Base-by-base conservation (phyloP, 2,329 filamentous ascomycete species). In the Leptographium procerum region DNA sequence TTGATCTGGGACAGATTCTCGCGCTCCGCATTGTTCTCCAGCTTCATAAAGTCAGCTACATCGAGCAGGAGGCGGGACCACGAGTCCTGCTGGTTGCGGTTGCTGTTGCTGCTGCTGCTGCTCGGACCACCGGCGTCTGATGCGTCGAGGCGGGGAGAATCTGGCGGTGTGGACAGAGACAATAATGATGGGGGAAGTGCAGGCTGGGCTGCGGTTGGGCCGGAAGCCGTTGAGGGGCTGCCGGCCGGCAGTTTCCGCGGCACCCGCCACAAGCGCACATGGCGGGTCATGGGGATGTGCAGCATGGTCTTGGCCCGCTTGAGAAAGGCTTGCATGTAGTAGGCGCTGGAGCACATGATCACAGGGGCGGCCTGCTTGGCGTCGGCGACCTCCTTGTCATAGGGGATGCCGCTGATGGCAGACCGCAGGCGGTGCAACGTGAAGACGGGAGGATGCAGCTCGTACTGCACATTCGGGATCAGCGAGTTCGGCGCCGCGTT, bases 371-470 rank as follows among this genome's bases (percentile, higher is more conserved):
- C 73, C 19, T 81, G 80, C 43, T 81, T 77, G 57, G 73, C 80
- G 13, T 84, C 81, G 65, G 85, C 84, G 58, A 87, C 72, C 1
- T 78, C 73, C 65, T 85, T 80, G 43, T 82, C 75, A 54, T 81
- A 75, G 7, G 77, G 75, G 26, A 83, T 71, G 1, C 81, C 79
- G 63, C 78, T 84, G 56, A 77, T 72, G 22, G 79, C 74, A 3
- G 82, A 82, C 69, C 85, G 86, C 1, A 97, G 76, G 64, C 92
- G 90, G 67, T 95, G 84, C 61, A 97, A 78, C 1, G 85, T 89
- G 69, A 96, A 89, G 50, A 96, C 78, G 0, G 89, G 90, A 5
- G 91, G 94, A 66, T 91, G 84, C 47, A 90, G 77, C 72, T 97
- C 94, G 69, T 87, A 95, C 65, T 87, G 77, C 52, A 96, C 73